Percentiles rank a stretch among this genome's conserved stretches.
Evolutionary conservation across 2,329 filamentous ascomycete species (phyloP).

Genomic region (Teratosphaeria viscida): DNA sequence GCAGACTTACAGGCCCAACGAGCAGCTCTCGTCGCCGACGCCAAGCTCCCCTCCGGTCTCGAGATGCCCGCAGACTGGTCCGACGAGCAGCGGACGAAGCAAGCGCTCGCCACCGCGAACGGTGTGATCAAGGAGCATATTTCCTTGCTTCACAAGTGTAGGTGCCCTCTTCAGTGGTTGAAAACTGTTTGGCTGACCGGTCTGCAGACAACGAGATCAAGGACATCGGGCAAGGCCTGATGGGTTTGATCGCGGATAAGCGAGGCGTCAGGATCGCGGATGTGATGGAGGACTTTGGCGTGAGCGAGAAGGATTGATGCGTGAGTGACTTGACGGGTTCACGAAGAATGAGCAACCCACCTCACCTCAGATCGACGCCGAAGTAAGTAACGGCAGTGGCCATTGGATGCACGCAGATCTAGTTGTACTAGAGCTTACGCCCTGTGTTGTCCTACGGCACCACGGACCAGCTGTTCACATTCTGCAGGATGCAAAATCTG

Average conservation of each 20-base stretch:
- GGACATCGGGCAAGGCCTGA: slow-evolving; percentile 54
- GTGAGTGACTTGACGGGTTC: not conserved
- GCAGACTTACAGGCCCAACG: slow-evolving; percentile 36
- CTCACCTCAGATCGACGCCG: not conserved
- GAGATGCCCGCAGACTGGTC: slow-evolving; percentile 15
- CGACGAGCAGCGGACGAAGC: slow-evolving; percentile 14
- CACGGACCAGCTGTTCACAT: too few species aligned
- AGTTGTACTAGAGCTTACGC: too few species aligned
- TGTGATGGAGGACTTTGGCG: slow-evolving; percentile 39
- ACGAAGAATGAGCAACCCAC: not conserved
- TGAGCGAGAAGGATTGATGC: slow-evolving; percentile 34
- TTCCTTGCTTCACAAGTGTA: slow-evolving; percentile 49
- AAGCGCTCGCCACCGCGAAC: slow-evolving; percentile 35
- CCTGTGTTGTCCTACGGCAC: too few species aligned
- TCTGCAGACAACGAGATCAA: slow-evolving; percentile 53
- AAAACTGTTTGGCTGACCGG: not conserved
- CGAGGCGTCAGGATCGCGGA: slow-evolving; percentile 45
- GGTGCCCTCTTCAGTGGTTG: not conserved
- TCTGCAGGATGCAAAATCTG: too few species aligned
- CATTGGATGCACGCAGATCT: too few species aligned
- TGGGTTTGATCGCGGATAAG: slow-evolving; percentile 57
- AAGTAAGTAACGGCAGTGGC: not conserved
- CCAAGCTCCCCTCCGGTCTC: slow-evolving; percentile 18
- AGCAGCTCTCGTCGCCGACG: slow-evolving; percentile 21
- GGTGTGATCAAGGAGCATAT: slow-evolving; percentile 53